A percentile compares a stretch with the other conserved stretches of the same genome.
Evolutionary conservation across 305 asterid species (phyloP).

Genomic region (Fraxinus velutina): DNA sequence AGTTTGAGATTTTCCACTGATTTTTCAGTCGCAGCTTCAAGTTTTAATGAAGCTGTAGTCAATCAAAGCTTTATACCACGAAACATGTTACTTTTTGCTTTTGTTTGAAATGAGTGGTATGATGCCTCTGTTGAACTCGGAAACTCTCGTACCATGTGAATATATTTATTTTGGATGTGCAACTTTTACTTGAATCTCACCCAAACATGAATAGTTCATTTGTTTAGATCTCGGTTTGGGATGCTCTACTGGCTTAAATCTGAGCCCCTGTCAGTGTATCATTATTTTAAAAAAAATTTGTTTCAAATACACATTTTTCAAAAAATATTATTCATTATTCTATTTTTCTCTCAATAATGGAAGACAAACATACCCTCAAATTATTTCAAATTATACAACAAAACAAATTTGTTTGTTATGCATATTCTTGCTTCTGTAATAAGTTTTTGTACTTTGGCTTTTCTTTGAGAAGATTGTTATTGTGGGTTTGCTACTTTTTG

Average conservation of each 20-base stretch:
- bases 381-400: no score
- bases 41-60: not conserved
- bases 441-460: not conserved
- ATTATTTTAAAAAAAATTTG: no score
- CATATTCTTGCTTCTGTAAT: not conserved
- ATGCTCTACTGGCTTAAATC: not conserved
- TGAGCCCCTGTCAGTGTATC: no score
- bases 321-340: no score
- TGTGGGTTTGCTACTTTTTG: no score
- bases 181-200: not conserved
- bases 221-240: not conserved
- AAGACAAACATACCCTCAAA: not conserved
- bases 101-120: not conserved
- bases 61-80: not conserved
- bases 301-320: no score
- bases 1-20: not conserved
- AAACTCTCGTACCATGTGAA: not conserved
- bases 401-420: not conserved
- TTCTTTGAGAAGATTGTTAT: no score
- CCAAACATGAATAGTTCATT: not conserved
- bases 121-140: not conserved
- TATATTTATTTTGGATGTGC: not conserved
- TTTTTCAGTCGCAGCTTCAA: not conserved
- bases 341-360: no score
- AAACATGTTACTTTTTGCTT: not conserved